A percentile compares a stretch with the other conserved stretches of the same genome.
These are phyloP conservation scores for Calonectria pseudoreteaudii DNA, from an alignment of 2,329 filamentous ascomycete species.

Conservation along the genomic window DNA sequence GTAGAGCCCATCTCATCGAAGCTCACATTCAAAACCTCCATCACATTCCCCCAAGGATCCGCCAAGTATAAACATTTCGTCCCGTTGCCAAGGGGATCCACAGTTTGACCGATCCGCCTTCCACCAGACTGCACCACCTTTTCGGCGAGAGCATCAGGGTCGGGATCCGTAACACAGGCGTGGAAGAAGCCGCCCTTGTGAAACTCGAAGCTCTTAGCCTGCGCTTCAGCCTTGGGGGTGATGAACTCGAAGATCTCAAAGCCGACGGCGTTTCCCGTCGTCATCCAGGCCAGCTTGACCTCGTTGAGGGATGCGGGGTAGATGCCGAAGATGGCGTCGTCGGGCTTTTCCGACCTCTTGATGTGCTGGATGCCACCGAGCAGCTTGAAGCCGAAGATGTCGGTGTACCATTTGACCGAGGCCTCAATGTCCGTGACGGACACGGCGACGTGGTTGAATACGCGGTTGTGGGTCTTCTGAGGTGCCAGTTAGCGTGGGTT, in stretches of 20 bases:
- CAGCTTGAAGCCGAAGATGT: constrained; percentile 25
- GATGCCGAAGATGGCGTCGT: constrained; percentile 45
- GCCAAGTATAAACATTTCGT: constrained; percentile 17
- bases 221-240: constrained; percentile 32
- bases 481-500: background rate
- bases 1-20: constrained; percentile 17
- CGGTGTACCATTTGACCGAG: constrained; percentile 22
- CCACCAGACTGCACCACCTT: constrained; percentile 43
- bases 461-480: constrained; percentile 11
- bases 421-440: constrained; percentile 22
- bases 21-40: constrained; percentile 23
- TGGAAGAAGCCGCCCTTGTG: constrained; percentile 49
- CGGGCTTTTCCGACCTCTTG: constrained; percentile 32
- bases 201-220: constrained; percentile 32
- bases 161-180: constrained; percentile 46
- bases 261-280: constrained; percentile 47
- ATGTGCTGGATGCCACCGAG: constrained; percentile 21
- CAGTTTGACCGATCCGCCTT: constrained; percentile 39
- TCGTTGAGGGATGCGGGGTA: constrained; percentile 43
- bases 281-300: constrained; percentile 46
- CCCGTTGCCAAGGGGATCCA: constrained; percentile 14
- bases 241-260: constrained; percentile 50
- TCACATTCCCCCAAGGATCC: constrained; percentile 22
- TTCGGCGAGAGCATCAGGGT: constrained; percentile 43
- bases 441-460: constrained; percentile 25